A percentile compares a stretch with the other conserved stretches of the same genome.
Evolutionary conservation across 306 rosid species (phyloP).

Genomic region (Rosa lucieae): DNA sequence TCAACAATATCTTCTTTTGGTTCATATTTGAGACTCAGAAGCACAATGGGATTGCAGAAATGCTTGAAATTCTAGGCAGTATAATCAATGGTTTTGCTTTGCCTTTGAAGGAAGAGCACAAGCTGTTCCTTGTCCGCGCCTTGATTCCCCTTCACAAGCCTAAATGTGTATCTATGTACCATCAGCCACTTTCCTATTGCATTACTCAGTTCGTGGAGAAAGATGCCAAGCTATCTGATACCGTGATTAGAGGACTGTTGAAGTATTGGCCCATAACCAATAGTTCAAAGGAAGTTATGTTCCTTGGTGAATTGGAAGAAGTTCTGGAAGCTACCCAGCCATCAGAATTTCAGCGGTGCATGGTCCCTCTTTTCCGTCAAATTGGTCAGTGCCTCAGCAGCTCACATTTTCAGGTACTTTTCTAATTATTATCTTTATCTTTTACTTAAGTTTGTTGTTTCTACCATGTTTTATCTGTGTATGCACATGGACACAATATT

Average conservation of each 20-base stretch:
- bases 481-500: background rate
- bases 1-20: conserved; percentile 56
- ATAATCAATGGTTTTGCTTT: conserved; percentile 64
- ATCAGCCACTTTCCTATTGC: conserved; percentile 62
- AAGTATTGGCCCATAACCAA: conserved; percentile 64
- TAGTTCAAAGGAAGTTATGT: conserved; percentile 68
- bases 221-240: conserved; percentile 63
- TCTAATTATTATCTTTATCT: background rate
- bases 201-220: conserved; percentile 63
- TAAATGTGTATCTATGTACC: conserved; percentile 54
- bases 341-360: conserved; percentile 60
- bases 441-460: background rate
- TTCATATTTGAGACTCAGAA: conserved; percentile 67
- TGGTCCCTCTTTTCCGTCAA: conserved; percentile 57
- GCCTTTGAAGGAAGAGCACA: conserved; percentile 75
- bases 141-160: conserved; percentile 73
- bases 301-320: conserved; percentile 67
- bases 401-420: conserved; percentile 63
- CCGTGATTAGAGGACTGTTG: conserved; percentile 56
- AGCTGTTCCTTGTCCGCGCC: conserved; percentile 57
- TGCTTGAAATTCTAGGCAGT: conserved; percentile 66
- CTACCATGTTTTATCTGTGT: background rate
- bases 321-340: conserved; percentile 57
- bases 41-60: conserved; percentile 60
- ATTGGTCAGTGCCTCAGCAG: conserved; percentile 57